These are phyloP conservation scores for Sporopachydermia lactativora DNA, from an alignment of 805 yeast genomes.

Conservation along the genomic window DNA sequence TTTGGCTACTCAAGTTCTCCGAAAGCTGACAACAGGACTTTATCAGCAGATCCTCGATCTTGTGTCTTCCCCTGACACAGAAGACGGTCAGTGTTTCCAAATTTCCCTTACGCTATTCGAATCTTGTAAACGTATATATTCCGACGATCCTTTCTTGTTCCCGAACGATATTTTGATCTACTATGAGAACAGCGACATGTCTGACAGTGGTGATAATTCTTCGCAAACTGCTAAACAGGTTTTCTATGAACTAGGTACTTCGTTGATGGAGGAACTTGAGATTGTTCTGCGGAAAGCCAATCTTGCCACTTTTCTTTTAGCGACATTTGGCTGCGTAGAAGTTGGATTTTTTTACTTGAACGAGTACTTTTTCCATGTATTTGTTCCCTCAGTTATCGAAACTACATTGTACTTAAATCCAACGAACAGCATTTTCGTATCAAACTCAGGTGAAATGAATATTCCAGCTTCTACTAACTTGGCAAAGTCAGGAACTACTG, in stretches of 20 bases:
- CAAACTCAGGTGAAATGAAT: background rate
- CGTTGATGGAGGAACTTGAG: constrained; percentile 9
- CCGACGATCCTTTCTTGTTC: constrained; percentile 57
- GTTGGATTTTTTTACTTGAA: constrained; percentile 81
- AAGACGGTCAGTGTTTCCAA: constrained; percentile 43
- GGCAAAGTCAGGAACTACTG: constrained; percentile 4
- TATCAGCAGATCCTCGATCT: constrained; percentile 62
- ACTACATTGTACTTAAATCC: constrained; percentile 31
- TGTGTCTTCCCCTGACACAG: constrained; percentile 52
- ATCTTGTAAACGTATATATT: constrained; percentile 55
- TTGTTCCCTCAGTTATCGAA: constrained; percentile 52
- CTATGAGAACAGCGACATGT: background rate
- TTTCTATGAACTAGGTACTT: constrained; percentile 5
- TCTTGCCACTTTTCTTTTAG: constrained; percentile 76
- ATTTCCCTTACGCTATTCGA: constrained; percentile 66
- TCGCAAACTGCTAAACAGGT: constrained; percentile 3
- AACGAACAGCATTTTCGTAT: constrained; percentile 16
- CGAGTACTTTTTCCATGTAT: constrained; percentile 72
- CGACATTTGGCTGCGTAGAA: constrained; percentile 71
- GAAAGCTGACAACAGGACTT: constrained; percentile 59
- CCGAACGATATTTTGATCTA: constrained; percentile 37
- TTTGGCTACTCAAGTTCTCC: constrained; percentile 63
- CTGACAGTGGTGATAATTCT: constrained; percentile 6
- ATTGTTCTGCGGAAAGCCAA: constrained; percentile 70
- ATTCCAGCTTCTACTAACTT: constrained; percentile 12